Evolutionary conservation across 805 yeast genomes (phyloP).

Genomic region (Kuraishia molischiana): DNA sequence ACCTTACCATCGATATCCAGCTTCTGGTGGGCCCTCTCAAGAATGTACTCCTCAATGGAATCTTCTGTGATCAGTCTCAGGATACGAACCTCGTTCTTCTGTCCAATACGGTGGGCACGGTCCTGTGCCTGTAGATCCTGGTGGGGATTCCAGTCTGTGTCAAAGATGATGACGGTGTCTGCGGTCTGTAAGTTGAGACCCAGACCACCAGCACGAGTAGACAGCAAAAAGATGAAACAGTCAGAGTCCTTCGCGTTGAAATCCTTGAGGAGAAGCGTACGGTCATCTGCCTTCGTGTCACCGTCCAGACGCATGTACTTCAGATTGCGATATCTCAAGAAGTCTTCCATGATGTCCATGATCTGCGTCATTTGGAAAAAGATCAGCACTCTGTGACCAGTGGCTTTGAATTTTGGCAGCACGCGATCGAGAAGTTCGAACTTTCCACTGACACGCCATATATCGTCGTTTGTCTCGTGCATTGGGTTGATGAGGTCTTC

Average conservation of each 20-base stretch:
- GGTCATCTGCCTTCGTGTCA: constrained; percentile 75
- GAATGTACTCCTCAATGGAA: constrained; percentile 75
- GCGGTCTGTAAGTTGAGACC: constrained; percentile 84
- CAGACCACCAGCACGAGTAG: constrained; percentile 86
- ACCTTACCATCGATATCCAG: constrained; percentile 84
- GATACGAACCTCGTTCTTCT: constrained; percentile 78
- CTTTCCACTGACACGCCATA: constrained; percentile 75
- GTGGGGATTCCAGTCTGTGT: constrained; percentile 89
- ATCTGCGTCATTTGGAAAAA: constrained; percentile 87
- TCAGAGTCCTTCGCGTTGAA: constrained; percentile 73
- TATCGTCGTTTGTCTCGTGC: constrained; percentile 49
- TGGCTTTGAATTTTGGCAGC: constrained; percentile 62
- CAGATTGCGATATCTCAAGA: constrained; percentile 53
- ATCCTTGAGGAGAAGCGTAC: constrained; percentile 61
- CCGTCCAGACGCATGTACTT: constrained; percentile 76
- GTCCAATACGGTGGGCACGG: constrained; percentile 86
- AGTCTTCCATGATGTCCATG: constrained; percentile 87
- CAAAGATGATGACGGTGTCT: constrained; percentile 78
- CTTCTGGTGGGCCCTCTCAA: constrained; percentile 76
- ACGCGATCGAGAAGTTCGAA: constrained; percentile 71
- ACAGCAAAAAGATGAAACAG: constrained; percentile 67
- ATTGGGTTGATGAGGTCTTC: constrained; percentile 61
- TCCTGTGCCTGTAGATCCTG: constrained; percentile 89
- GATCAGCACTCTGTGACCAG: constrained; percentile 72
- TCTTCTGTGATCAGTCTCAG: constrained; percentile 72